Base-by-base conservation (phyloP, 192 early-diverging fungal species). In the Linnemannia schmuckeri region DNA sequence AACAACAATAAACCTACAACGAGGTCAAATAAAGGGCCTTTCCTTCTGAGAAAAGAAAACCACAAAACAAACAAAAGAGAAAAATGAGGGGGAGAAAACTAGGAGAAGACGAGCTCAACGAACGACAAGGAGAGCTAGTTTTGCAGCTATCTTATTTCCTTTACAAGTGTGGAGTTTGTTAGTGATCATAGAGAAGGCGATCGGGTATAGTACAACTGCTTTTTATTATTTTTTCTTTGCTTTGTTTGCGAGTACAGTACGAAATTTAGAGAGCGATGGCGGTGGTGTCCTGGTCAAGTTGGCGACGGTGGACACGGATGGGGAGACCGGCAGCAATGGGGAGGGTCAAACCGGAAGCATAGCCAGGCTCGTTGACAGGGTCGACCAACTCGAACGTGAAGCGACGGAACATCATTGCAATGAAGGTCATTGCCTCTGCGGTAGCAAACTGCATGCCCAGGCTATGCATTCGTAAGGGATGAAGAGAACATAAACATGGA, bases 391-490 rank as follows among this genome's bases (percentile, higher is more conserved):
- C 61, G 74, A 91, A 91, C 2, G 72, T 52, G 82, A 88, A 91
- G 10, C 74, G 72, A 52, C 72, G 88, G 24, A 91, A 74, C 6
- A 91, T 38, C 1, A 82, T 35, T n/a, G 81, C 80, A 38, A 89
- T 87, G 74, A 89, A 57, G 10, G 89, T 85, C 12, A 91, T 63
- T 1, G 87, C 84, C 74, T 91, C 90, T 47, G 89, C 74, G 0
- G 83, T 91, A 20, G 90, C 90, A 18, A 91, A 74, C 35, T 88
- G 82, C 71, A 89, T 86, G 13, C 90, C 90, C 38, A 82, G 41
- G 37, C 76, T 85, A 38, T 54, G 24, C 5, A 74, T 13, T 35
- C 5, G 30, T 27, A 77, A 35, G 30, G 30, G 12, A 57, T 61
- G 54, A 42, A 20, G 30, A 44, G 77, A 70, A 30, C 5, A 13